Percentiles rank a stretch among this genome's conserved stretches.
Evolutionary conservation across 2,329 filamentous ascomycete species (phyloP).

Genomic region (Talaromyces atroroseus): DNA sequence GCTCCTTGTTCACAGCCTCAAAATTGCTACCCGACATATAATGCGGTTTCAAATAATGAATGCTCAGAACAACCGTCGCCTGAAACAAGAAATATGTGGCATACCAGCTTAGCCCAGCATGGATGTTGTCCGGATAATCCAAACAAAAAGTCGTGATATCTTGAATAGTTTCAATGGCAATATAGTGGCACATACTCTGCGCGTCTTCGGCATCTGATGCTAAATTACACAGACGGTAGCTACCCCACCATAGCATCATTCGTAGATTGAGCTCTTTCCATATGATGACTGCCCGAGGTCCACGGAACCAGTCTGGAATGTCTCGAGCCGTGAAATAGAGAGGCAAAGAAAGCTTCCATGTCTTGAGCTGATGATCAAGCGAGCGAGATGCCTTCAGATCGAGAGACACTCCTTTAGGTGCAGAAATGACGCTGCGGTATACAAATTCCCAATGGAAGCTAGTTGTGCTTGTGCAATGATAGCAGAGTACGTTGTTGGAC

Average conservation of each 20-base stretch:
- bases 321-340: neutral
- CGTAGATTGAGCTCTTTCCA: conserved; percentile 23
- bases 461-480: neutral
- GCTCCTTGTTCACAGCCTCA: too few relatives aligned
- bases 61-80: conserved; percentile 7
- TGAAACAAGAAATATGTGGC: conserved; percentile 22
- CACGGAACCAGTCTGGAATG: conserved; percentile 18
- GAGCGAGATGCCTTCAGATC: conserved; percentile 15
- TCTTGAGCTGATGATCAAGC: conserved; percentile 19
- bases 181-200: neutral
- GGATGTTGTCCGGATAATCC: conserved; percentile 1
- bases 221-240: too few relatives aligned
- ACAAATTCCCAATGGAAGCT: neutral
- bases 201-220: neutral
- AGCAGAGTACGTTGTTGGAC: neutral
- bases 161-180: neutral
- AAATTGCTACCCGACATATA: too few relatives aligned
- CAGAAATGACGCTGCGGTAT: conserved; percentile 15
- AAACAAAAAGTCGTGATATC: neutral
- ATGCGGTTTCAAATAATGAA: too few relatives aligned
- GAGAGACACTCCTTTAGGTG: neutral
- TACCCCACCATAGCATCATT: conserved; percentile 21
- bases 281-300: conserved; percentile 17
- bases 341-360: conserved; percentile 18
- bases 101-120: conserved; percentile 20